Evolutionary conservation across 768 basidiomycete genomes (phyloP).

Genomic region (Leccinum uliginosum): DNA sequence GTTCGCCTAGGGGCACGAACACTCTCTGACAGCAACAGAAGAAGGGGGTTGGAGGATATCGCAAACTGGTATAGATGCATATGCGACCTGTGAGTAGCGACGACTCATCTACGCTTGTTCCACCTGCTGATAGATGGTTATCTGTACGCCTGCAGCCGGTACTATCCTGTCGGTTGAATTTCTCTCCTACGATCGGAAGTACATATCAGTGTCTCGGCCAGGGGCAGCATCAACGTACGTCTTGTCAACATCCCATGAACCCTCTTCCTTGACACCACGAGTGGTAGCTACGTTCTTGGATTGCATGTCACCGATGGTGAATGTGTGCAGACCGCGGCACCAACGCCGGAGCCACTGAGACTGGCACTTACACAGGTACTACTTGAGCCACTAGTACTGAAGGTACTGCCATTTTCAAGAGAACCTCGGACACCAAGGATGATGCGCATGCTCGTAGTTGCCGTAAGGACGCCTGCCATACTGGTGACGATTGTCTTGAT

Average conservation of each 20-base stretch:
- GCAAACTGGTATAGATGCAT: too few species aligned
- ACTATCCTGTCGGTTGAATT: constrained; percentile 19
- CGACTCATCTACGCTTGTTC: constrained; percentile 26
- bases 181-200: constrained; percentile 31
- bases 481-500: constrained; percentile 80
- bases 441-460: constrained; percentile 86
- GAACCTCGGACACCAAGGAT: constrained; percentile 77
- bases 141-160: constrained; percentile 44
- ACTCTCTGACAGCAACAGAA: too few species aligned
- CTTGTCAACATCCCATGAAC: constrained; percentile 33
- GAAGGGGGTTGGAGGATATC: too few species aligned
- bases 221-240: constrained; percentile 34
- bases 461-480: constrained; percentile 84
- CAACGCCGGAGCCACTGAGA: constrained; percentile 17
- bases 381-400: constrained; percentile 47
- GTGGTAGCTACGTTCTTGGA: constrained; percentile 47
- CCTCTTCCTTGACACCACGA: constrained; percentile 38
- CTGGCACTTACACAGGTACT: constrained; percentile 44
- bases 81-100: not conserved
- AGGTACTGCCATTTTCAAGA: constrained; percentile 67
- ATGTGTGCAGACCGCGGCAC: constrained; percentile 21
- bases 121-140: constrained; percentile 54
- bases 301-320: constrained; percentile 50
- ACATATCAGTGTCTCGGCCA: constrained; percentile 34
- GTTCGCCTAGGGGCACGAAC: too few species aligned